A percentile compares a stretch with the other conserved stretches of the same genome.
phyloP scores from a whole-genome alignment of 2,329 filamentous ascomycete species.

The Verticillium klebahnii region DNA sequence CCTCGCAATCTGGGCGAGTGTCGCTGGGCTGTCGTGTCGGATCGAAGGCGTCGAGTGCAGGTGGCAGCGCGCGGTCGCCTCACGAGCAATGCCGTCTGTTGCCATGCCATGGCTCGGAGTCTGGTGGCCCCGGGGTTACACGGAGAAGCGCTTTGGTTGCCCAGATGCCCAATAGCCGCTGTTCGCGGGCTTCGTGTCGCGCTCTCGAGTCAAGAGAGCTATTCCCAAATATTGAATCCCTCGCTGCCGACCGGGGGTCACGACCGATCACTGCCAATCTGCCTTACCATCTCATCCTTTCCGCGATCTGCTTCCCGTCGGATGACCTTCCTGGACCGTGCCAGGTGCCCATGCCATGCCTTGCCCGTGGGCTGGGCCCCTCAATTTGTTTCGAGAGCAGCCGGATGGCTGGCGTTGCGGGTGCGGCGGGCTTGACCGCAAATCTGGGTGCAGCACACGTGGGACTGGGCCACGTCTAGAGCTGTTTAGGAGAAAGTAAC shows the following conservation, averaged over 20 bases:
- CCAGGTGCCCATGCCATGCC: neutral
- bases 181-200: neutral
- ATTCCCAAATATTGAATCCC: neutral
- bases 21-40: too few species aligned
- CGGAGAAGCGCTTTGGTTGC: neutral
- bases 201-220: neutral
- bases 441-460: slow-evolving; percentile 6
- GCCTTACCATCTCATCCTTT: neutral
- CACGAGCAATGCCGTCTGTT: too few species aligned
- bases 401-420: neutral
- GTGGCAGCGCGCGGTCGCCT: too few species aligned
- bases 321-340: neutral
- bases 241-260: neutral
- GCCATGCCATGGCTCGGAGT: too few species aligned
- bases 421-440: neutral
- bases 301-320: neutral
- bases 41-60: too few species aligned
- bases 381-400: neutral
- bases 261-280: neutral
- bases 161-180: neutral
- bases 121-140: neutral
- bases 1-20: too few species aligned
- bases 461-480: slow-evolving; percentile 2
- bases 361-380: neutral
- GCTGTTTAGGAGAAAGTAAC: slow-evolving; percentile 1